Conservation (phyloP, 768 basidiomycete species). For the Auricularia cornea region DNA sequence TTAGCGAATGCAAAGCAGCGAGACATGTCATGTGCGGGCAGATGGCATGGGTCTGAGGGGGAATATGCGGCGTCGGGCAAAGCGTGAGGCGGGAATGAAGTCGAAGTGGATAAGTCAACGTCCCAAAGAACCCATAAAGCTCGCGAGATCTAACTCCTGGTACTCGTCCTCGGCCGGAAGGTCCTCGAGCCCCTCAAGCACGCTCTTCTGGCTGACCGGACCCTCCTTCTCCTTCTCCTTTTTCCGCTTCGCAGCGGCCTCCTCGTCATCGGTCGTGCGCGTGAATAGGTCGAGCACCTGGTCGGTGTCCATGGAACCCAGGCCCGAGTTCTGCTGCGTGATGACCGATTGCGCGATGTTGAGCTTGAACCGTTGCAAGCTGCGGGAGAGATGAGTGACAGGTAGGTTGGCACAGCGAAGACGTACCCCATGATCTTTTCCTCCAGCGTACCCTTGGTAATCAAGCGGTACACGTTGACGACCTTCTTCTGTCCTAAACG, state of each 20-base stretch:
- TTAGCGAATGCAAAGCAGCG: no score
- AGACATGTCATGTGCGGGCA: no score
- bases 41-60: no score
- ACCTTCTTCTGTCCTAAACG: constrained; percentile 98
- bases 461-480: constrained; percentile 95
- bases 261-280: constrained; percentile 69
- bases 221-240: constrained; percentile 48
- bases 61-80: no score
- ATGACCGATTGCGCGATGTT: constrained; percentile 97
- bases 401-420: neutral
- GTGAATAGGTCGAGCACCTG: constrained; percentile 91
- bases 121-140: constrained; percentile 81
- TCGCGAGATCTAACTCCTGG: constrained; percentile 72
- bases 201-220: constrained; percentile 66
- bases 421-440: constrained; percentile 99
- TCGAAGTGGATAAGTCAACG: constrained; percentile 16
- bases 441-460: constrained; percentile 94
- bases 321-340: constrained; percentile 91
- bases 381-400: constrained; percentile 22
- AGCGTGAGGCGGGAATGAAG: constrained; percentile 7
- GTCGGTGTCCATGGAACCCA: constrained; percentile 95
- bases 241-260: constrained; percentile 50
- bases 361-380: constrained; percentile 95
- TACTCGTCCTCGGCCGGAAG: constrained; percentile 91
- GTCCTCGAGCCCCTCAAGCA: constrained; percentile 85